A percentile compares a stretch with the other conserved stretches of the same genome.
Evolutionary conservation across 257 asterid genomes (phyloP).

Genomic region (Solanum phureja): DNA sequence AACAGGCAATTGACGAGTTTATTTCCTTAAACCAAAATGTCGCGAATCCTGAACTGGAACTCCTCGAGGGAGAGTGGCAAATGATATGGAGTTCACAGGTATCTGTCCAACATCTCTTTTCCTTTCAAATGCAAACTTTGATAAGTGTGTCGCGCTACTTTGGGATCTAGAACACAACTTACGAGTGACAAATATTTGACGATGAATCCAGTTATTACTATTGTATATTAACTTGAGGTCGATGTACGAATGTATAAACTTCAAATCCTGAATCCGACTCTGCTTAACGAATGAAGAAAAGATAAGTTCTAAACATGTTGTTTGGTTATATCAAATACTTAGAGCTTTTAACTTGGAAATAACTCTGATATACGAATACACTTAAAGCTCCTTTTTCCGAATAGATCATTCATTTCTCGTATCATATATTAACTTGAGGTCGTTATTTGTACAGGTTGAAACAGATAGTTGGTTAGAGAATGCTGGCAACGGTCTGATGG

Average conservation of each 20-base stretch:
- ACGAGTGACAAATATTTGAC: not conserved
- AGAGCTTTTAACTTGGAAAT: not conserved
- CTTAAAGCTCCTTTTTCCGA: not conserved
- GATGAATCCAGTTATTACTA: not conserved
- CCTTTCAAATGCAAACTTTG: not conserved
- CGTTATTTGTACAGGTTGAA: constrained; percentile 38
- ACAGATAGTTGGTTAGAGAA: constrained; percentile 97
- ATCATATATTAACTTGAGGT: not conserved
- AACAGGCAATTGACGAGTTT: constrained; percentile 65
- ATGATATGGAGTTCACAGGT: constrained; percentile 98
- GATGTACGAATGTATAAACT: not conserved
- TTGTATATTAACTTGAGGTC: not conserved
- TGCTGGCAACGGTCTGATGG: constrained; percentile 91
- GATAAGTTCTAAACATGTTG: not conserved
- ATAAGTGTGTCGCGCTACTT: not conserved
- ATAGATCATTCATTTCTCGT: not conserved
- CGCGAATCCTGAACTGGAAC: constrained; percentile 39
- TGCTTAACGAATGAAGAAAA: not conserved
- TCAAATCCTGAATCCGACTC: not conserved
- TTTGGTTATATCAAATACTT: not conserved
- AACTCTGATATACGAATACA: not conserved
- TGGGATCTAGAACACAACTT: not conserved
- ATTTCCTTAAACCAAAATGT: constrained; percentile 24
- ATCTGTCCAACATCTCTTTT: not conserved
- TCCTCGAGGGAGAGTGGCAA: constrained; percentile 82